Base-by-base conservation (phyloP, 2,329 filamentous ascomycete species). In the Colletotrichum acutatum region DNA sequence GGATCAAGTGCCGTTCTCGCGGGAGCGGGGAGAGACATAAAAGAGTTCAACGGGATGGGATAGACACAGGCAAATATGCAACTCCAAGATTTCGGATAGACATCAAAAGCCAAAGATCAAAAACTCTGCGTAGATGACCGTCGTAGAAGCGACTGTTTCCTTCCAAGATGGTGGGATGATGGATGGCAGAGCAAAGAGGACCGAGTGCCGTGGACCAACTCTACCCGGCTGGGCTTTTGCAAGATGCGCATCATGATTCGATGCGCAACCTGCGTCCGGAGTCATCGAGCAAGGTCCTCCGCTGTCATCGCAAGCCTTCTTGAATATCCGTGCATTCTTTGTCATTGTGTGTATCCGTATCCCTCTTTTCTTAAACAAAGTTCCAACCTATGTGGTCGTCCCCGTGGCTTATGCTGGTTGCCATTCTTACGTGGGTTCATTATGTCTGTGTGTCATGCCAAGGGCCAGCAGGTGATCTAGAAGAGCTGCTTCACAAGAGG, bases 231-330 rank as follows among this genome's bases (percentile, higher is more conserved):
- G 42, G 46, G 59, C 54, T 46, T 49, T 12, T 67, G n/a, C 16
- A 26, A 30, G 9, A 22, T 28, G 4, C 60, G 22, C 6, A n/a
- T 30, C 7, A 34, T 71, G 22, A 67, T 68, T 71, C 56, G 64
- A 57, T 26, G 42, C 22, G 58, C 26, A 22, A 60, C 7, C 14
- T 28, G 26, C 16, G 19, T 19, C 30, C 12, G n/a, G 46, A 63
- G 52, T 63, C 42, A n/a, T 19, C 49, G 49, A 53, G 24, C 65
- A 72, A 63, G 52, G 58, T 58, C 61, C 8, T 37, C 49, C 62
- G 46, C 68, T 62, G 64, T 14, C 58, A 68, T 37, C 30, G 26
- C 19, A 24, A 22, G 24, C 24, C n/a, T 34, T 24, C 61, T n/a
- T 12, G 22, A 14, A 19, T 26, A 53, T n/a, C 49, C 37, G 49